Evolutionary conservation across 768 basidiomycete genomes (phyloP), one percentile per base, ranked within the genome.

Genomic region (Tricholoma furcatifolium): DNA sequence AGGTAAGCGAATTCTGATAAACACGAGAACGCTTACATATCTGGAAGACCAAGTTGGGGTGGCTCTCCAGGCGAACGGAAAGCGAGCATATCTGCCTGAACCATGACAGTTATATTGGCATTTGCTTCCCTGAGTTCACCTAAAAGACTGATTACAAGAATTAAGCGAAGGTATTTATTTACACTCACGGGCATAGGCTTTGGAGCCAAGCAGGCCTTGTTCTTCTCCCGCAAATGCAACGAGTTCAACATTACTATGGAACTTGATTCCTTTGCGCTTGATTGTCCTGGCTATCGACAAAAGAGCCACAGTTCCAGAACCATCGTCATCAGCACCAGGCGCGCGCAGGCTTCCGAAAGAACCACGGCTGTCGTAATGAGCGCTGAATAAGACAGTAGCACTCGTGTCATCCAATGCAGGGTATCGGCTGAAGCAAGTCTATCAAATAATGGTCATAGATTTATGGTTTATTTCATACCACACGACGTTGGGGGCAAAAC

Each of bases 11-110:
- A 9, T 18, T 18, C 6, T 12, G 14, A 11, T 18, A 39, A 43
- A 5, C 20, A 43, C 39, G 21, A 15, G 0, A 6, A 18, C 12
- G 73, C 82, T 47, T 46, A 93, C 90, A 61, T 56, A 20, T 79
- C 78, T 8, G 94, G 92, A 31, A 94, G 78, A 15, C 89, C 93
- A 8, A 97, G 79, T 65, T 97, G 94, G 2, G 80, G 67, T 11
- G 91, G 90, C 70, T 97, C 94, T 23, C 79, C 80, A 0, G 83
- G 81, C 17, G 74, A 83, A 55, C 84, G 91, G 65, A 93, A 96
- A 0, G 83, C 94, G 38, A 91, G 78, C 94, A 96, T 96, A 62
- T 97, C 94, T 0, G 90, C 90, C 67, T 96, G 94, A 44, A 95
- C 76, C 81, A 95, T 91, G 31, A 96, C 64, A 1, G 87, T 82